Percentiles rank a stretch among this genome's conserved stretches.
phyloP scores from a whole-genome alignment of 495 filamentous ascomycete genomes.

The Neurospora sp. region DNA sequence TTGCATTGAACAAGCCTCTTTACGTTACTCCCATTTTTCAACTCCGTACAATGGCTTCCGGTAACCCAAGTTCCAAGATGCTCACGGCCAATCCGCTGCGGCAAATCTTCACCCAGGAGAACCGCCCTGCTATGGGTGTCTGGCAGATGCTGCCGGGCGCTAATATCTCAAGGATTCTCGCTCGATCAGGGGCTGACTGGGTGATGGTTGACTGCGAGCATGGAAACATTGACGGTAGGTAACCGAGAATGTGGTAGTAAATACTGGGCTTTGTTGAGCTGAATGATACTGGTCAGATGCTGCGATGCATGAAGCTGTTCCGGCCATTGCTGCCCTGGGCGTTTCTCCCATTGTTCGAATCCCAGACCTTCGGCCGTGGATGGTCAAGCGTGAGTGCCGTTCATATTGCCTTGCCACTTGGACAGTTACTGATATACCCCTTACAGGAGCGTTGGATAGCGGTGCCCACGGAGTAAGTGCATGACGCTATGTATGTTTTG shows the following conservation, averaged over 20 bases:
- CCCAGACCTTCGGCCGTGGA: slow-evolving; percentile 55
- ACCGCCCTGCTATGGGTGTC: slow-evolving; percentile 50
- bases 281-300: slow-evolving; percentile 39
- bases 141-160: slow-evolving; percentile 70
- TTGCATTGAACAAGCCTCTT: background rate
- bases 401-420: background rate
- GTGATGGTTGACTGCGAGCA: slow-evolving; percentile 69
- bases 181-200: slow-evolving; percentile 61
- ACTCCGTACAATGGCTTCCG: slow-evolving; percentile 4
- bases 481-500: background rate
- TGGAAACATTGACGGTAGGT: slow-evolving; percentile 62
- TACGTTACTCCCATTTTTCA: background rate
- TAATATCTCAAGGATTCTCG: slow-evolving; percentile 58
- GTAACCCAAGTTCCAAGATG: slow-evolving; percentile 36
- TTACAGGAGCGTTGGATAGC: slow-evolving; percentile 51
- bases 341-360: slow-evolving; percentile 59
- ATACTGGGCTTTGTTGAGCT: background rate
- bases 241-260: background rate
- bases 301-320: slow-evolving; percentile 75
- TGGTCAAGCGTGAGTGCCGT: slow-evolving; percentile 54
- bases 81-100: slow-evolving; percentile 53
- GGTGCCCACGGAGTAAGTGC: slow-evolving; percentile 52
- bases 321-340: slow-evolving; percentile 55
- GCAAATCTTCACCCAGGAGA: slow-evolving; percentile 44
- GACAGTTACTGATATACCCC: background rate